Percentiles rank a stretch among this genome's conserved stretches.
phyloP scores from a whole-genome alignment of 805 yeast genomes.

The Kodamaea nitidulidarum region DNA sequence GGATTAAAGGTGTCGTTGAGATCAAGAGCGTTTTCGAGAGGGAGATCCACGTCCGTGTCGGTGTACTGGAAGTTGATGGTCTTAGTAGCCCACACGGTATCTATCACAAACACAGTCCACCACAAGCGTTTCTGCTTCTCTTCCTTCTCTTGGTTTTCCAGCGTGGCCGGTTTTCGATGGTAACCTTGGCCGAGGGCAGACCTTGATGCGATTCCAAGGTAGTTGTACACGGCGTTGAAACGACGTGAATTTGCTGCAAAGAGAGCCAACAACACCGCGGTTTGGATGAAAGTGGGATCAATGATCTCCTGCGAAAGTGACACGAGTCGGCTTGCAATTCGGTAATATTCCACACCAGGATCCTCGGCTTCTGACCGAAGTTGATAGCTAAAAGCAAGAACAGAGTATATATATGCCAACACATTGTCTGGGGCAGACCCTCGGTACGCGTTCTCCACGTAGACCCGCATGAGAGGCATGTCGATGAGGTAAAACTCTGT shows the following conservation, averaged over 20 bases:
- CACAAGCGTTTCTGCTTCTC: conserved; percentile 37
- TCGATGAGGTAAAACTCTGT: conserved; percentile 36
- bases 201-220: conserved; percentile 37
- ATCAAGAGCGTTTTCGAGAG: conserved; percentile 28
- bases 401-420: conserved; percentile 24
- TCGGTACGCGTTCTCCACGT: conserved; percentile 4
- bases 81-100: conserved; percentile 38
- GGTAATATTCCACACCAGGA: conserved; percentile 34
- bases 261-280: conserved; percentile 31
- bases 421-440: conserved; percentile 19
- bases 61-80: conserved; percentile 40
- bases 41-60: conserved; percentile 41
- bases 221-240: conserved; percentile 36
- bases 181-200: conserved; percentile 35
- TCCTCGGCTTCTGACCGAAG: conserved; percentile 12
- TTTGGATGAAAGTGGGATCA: conserved; percentile 31
- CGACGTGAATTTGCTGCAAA: conserved; percentile 35
- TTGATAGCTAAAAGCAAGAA: conserved; percentile 40
- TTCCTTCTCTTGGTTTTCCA: conserved; percentile 16
- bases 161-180: conserved; percentile 22
- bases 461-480: conserved; percentile 8
- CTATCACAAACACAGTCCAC: conserved; percentile 41
- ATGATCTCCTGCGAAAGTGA: conserved; percentile 29
- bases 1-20: conserved; percentile 29
- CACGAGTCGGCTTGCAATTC: conserved; percentile 30